These are phyloP conservation scores for Daedaleopsis sinensis DNA, from an alignment of 768 basidiomycete genomes.

Conservation along the genomic window DNA sequence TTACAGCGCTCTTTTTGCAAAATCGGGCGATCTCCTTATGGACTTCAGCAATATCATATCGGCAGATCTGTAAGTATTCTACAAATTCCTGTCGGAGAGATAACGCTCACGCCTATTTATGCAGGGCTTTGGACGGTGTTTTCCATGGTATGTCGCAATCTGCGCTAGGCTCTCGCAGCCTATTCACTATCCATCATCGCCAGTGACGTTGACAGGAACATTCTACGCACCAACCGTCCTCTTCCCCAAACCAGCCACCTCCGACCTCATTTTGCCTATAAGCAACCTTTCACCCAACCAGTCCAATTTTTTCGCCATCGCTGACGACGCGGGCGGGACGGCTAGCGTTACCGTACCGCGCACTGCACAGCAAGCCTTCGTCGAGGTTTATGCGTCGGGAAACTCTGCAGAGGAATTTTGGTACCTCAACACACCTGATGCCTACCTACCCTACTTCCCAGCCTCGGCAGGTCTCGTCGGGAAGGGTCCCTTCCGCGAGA, in stretches of 20 bases:
- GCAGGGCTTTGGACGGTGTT: conserved; percentile 10
- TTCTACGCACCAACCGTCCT: conserved; percentile 1
- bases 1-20: conserved; percentile 66
- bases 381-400: conserved; percentile 67
- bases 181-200: not conserved
- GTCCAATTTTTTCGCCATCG: conserved; percentile 6
- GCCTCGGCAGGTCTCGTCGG: conserved; percentile 45
- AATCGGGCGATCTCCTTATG: conserved; percentile 64
- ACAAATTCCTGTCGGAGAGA: not conserved
- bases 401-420: conserved; percentile 70
- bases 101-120: not conserved
- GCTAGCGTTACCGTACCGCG: conserved; percentile 55
- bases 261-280: conserved; percentile 1
- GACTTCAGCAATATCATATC: conserved; percentile 69
- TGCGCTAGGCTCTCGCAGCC: not conserved
- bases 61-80: conserved; percentile 23
- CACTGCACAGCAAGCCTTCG: conserved; percentile 62
- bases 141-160: conserved; percentile 4
- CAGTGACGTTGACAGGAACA: conserved; percentile 15
- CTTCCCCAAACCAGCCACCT: conserved; percentile 1
- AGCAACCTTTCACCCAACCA: conserved; percentile 9
- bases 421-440: conserved; percentile 67
- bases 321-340: conserved; percentile 1
- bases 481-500: conserved; percentile 60
- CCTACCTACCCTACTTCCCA: conserved; percentile 58